Evolutionary conservation across 2,329 filamentous ascomycete genomes (phyloP), one percentile per base, ranked within the genome.

Genomic region (Arthrobotrys musiformis): DNA sequence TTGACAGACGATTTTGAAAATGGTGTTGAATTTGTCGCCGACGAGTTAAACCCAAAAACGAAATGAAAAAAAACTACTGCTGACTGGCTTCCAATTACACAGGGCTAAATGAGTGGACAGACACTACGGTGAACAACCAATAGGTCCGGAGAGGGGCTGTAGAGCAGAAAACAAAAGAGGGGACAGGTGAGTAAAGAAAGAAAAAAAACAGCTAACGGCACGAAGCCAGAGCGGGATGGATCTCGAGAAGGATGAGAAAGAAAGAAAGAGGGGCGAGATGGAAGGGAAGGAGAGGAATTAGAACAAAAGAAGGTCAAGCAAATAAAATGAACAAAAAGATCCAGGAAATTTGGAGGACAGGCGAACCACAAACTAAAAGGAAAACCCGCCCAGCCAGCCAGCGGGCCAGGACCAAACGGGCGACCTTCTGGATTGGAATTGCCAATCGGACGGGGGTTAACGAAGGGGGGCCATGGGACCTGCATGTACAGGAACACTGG

Each of bases 71-170:
- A 40, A 58, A 70, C 28, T 82, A 2, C 82, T 83, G 15, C 84
- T 84, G 82, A 2, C 83, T 83, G n/a, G n/a, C n/a, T 15, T 84
- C 84, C 0, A 61, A 19, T 42, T 42, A 42, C 37, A 15, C n/a
- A 83, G 84, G 40, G 80, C 69, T 24, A 82, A 81, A 26, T 82
- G 82, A 15, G 82, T 83, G 1, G 82, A 83, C 26, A 83, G 83
- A 11, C 82, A 80, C 2, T 87, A 86, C 84, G 22, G 86, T 86
- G 1, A 88, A 60, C 35, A 48, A 58, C 63, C 63, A 42, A 63
- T 77, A 77, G 73, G 73, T 70, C 73, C 60, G 60, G 87, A 2
- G 87, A 85, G 22, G 83, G 84, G 50, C 83, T 88, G 0, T 83
- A 82, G 48, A 82, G 82, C 37, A 84, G 64, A 70, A 76, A 76